Evolutionary conservation across 768 basidiomycete genomes (phyloP).

Genomic region (Psilocybe subaeruginosa): DNA sequence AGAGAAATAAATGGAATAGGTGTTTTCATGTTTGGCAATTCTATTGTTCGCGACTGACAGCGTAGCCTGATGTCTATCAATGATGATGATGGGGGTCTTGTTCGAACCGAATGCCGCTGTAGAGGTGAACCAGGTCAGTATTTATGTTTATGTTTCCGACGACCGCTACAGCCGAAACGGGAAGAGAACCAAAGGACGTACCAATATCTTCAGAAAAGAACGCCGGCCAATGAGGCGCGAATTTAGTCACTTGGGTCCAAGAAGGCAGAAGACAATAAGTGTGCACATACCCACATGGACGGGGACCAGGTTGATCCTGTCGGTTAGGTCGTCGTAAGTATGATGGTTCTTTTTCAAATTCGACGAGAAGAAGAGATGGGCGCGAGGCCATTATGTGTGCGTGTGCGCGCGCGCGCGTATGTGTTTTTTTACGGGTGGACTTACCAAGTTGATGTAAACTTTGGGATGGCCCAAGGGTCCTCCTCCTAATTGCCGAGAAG

Average conservation of each 20-base stretch:
- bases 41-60: constrained; percentile 20
- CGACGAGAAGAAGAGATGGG: neutral
- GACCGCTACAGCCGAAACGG: constrained; percentile 1
- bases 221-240: constrained; percentile 5
- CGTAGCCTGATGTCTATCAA: constrained; percentile 30
- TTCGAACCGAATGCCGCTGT: constrained; percentile 88
- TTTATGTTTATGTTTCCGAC: neutral
- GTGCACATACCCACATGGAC: constrained; percentile 82
- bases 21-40: constrained; percentile 7
- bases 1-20: constrained; percentile 1
- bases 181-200: constrained; percentile 29
- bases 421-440: constrained; percentile 27
- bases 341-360: neutral
- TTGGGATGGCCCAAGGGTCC: constrained; percentile 97
- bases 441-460: constrained; percentile 92
- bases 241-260: constrained; percentile 18
- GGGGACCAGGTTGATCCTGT: constrained; percentile 87
- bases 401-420: neutral
- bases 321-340: constrained; percentile 17
- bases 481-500: constrained; percentile 59
- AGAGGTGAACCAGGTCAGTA: constrained; percentile 16
- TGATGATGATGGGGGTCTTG: constrained; percentile 84
- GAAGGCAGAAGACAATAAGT: constrained; percentile 8
- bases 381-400: too few relatives aligned
- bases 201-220: constrained; percentile 45